A percentile compares a stretch with the other conserved stretches of the same genome.
These are phyloP conservation scores for Sporisorium iseilematis-ciliati DNA, from an alignment of 1,284 basidiomycete genomes.

Conservation along the genomic window DNA sequence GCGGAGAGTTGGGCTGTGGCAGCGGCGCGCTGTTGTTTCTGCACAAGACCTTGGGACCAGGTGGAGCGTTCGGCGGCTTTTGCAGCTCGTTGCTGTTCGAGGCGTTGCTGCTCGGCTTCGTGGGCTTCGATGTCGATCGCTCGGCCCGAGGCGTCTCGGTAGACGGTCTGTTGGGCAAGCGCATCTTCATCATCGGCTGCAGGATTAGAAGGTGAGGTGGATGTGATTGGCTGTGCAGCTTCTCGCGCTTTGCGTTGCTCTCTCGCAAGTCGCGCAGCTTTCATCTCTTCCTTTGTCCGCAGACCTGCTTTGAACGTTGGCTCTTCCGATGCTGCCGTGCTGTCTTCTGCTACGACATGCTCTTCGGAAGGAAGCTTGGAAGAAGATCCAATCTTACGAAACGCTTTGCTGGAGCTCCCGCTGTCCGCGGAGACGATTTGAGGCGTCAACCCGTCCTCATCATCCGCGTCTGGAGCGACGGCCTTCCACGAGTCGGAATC, in stretches of 20 bases:
- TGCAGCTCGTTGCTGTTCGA: slow-evolving; percentile 23
- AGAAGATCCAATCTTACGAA: slow-evolving; percentile 36
- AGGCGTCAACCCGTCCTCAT: slow-evolving; percentile 42
- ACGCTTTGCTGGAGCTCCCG: slow-evolving; percentile 15
- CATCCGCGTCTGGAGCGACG: slow-evolving; percentile 26
- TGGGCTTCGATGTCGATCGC: slow-evolving; percentile 89
- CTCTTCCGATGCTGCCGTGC: neutral
- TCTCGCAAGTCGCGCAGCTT: slow-evolving; percentile 43
- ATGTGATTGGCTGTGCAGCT: neutral
- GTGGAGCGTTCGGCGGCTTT: slow-evolving; percentile 89
- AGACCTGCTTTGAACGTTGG: slow-evolving; percentile 45
- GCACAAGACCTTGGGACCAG: slow-evolving; percentile 85
- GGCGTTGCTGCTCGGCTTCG: slow-evolving; percentile 80
- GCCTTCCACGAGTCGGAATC: slow-evolving; percentile 54
- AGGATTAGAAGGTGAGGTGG: neutral
- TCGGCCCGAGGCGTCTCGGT: slow-evolving; percentile 88
- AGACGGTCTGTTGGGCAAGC: slow-evolving; percentile 82
- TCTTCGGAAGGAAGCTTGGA: neutral
- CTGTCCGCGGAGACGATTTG: slow-evolving; percentile 28
- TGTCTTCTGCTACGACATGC: neutral
- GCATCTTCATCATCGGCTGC: slow-evolving; percentile 69
- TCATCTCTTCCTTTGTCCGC: slow-evolving; percentile 55
- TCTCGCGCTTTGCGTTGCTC: slow-evolving; percentile 20
- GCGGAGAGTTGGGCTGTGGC: slow-evolving; percentile 20
- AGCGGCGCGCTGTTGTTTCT: slow-evolving; percentile 80